These are phyloP conservation scores for Phytophthora citricola DNA, from an alignment of 352 stramenopile genomes.

Conservation along the genomic window DNA sequence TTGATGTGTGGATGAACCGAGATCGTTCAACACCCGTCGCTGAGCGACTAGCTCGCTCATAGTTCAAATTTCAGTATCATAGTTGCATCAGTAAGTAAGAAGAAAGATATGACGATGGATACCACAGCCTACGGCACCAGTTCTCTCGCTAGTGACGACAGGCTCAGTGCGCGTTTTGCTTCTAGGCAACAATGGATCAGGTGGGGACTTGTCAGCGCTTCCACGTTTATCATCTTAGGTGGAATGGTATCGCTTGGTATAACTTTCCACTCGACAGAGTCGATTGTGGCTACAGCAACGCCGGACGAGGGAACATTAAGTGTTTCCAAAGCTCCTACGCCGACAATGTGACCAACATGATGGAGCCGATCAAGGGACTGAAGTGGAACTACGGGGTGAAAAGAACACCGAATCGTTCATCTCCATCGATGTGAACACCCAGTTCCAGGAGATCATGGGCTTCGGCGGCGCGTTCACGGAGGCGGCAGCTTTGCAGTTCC, in stretches of 20 bases:
- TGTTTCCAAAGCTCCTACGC: constrained; percentile 77
- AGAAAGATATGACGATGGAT: too few relatives aligned
- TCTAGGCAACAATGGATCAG: constrained; percentile 28
- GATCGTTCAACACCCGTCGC: too few relatives aligned
- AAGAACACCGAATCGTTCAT: constrained; percentile 47
- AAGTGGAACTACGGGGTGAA: constrained; percentile 36
- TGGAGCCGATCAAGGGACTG: constrained; percentile 59
- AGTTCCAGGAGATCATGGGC: constrained; percentile 82
- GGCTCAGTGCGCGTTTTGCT: constrained; percentile 13
- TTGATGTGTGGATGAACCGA: too few relatives aligned
- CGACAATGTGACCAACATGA: constrained; percentile 65
- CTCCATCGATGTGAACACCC: constrained; percentile 48
- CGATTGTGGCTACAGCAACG: constrained; percentile 8
- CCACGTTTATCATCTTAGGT: constrained; percentile 1
- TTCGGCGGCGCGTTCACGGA: constrained; percentile 95
- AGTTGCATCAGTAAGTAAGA: too few relatives aligned
- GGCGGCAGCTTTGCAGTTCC: constrained; percentile 85
- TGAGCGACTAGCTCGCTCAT: too few relatives aligned
- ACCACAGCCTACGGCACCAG: constrained; percentile 54
- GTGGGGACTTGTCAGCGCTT: constrained; percentile 31
- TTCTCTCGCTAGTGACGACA: constrained; percentile 35
- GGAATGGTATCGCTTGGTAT: constrained; percentile 15
- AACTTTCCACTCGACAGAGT: constrained; percentile 2
- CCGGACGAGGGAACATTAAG: constrained; percentile 28
- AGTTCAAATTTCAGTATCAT: too few relatives aligned